These are phyloP conservation scores for Boechera divaricarpa DNA, from an alignment of 345 rosid species.

Conservation along the genomic window DNA sequence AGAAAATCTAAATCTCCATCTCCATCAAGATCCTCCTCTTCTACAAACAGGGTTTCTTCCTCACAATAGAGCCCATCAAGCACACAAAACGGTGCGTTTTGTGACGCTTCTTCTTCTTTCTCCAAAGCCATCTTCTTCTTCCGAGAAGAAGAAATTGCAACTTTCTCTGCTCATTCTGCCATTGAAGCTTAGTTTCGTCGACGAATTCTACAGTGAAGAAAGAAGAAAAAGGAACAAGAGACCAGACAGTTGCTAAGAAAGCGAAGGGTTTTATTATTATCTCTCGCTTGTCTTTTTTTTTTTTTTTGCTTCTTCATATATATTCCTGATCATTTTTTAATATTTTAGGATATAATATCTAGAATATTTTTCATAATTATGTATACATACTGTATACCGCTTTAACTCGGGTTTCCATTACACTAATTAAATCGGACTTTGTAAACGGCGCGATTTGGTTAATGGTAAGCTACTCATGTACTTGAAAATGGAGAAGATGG, in stretches of 20 bases:
- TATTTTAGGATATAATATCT: no score
- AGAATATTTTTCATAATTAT: no score
- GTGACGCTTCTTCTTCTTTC: conserved; percentile 48
- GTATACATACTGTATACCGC: no score
- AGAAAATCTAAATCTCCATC: conserved; percentile 27
- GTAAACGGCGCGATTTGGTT: no score
- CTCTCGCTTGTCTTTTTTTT: conserved; percentile 55
- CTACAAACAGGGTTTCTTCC: conserved; percentile 55
- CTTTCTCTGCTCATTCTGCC: conserved; percentile 61
- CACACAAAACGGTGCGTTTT: conserved; percentile 45
- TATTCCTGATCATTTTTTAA: no score
- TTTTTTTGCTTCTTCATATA: background rate
- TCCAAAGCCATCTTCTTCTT: conserved; percentile 67
- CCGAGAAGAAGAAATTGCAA: conserved; percentile 54
- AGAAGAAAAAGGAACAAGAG: conserved; percentile 38
- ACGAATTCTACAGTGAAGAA: conserved; percentile 24
- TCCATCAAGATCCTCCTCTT: conserved; percentile 44
- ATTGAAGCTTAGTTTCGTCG: conserved; percentile 37
- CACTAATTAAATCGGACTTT: no score
- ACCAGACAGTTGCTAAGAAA: conserved; percentile 40
- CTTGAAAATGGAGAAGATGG: no score
- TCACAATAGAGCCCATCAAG: conserved; percentile 75
- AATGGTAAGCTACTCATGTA: no score
- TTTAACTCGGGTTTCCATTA: no score
- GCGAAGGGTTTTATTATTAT: conserved; percentile 55